Evolutionary conservation across 225 moss, liverwort and hornwort species (phyloP), one percentile per base, ranked within the genome.

Genomic region (Neckera pumila): DNA sequence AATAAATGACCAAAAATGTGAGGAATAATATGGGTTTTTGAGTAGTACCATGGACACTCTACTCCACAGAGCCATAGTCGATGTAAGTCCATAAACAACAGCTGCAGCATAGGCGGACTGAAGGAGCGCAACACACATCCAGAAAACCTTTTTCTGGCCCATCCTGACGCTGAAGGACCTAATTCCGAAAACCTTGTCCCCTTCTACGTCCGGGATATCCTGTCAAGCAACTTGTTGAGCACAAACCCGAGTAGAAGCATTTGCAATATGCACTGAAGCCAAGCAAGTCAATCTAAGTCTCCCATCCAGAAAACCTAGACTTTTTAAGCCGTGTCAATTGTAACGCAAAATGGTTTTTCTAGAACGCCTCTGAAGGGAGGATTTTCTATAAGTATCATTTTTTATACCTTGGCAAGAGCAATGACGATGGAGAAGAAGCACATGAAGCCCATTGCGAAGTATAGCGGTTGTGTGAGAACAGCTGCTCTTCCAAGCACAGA

Each of bases 151-250:
- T 34, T 74, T 90, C 86, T 95, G 96, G 49, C 97, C 97, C 87
- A 95, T 42, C 75, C 95, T 89, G n/a, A 97, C 97, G 74, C 95
- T 96, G 85, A 97, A 97, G 49, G 97, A 97, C 56, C 84, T 90
- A 77, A 97, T 97, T 61, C 97, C 97, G 42, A 94, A 97, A 54
- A 95, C 93, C 88, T 91, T 95, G 69, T 97, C 97, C n/a, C 97
- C 97, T 88, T 97, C 96, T 54, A 97, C 97, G 86, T 97, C 97
- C 60, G 97, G 97, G 70, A 97, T 95, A 89, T 97, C 97, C 96
- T 96, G 95, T 40, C 79, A 73, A 82, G 64, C 73, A 87, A 84
- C 28, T 60, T 14, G 47, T 80, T 92, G n/a, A 88, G 82, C 26
- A 59, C 14, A 81, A 58, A 58, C 12, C 28, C 34, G 38, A 79